Evolutionary conservation across 805 yeast species (phyloP).

Genomic region (Teunomyces tritomae): DNA sequence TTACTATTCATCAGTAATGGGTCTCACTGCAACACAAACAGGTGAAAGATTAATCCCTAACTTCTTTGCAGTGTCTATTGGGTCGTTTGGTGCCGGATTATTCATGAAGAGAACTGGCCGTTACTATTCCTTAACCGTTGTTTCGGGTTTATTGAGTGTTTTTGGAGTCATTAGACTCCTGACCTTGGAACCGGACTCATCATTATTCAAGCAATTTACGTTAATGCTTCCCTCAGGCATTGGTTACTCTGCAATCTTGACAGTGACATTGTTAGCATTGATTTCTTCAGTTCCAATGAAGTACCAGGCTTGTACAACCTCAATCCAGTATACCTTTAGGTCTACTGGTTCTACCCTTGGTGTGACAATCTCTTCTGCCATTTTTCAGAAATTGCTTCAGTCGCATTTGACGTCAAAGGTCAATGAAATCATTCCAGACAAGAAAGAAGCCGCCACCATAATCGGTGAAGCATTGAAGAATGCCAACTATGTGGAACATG

Average conservation of each 20-base stretch:
- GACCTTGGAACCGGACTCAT: conserved; percentile 26
- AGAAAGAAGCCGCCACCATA: conserved; percentile 39
- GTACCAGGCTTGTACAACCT: conserved; percentile 81
- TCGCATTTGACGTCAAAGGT: conserved; percentile 15
- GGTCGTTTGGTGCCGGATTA: conserved; percentile 65
- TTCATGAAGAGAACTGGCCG: conserved; percentile 68
- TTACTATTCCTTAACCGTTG: conserved; percentile 56
- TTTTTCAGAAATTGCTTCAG: conserved; percentile 53
- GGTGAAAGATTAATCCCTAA: conserved; percentile 63
- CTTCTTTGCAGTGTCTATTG: conserved; percentile 64
- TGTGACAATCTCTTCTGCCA: conserved; percentile 64
- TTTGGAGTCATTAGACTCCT: conserved; percentile 45
- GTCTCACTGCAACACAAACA: conserved; percentile 51
- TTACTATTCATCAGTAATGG: conserved; percentile 54
- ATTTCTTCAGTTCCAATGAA: conserved; percentile 70
- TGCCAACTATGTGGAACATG: conserved; percentile 50
- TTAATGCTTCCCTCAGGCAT: conserved; percentile 56
- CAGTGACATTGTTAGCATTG: conserved; percentile 70
- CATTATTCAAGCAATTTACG: conserved; percentile 38
- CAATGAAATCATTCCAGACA: conserved; percentile 19
- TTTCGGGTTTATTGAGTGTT: conserved; percentile 40
- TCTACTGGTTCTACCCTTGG: conserved; percentile 87
- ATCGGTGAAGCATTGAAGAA: conserved; percentile 54
- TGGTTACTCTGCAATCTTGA: conserved; percentile 65
- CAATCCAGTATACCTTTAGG: conserved; percentile 85